Percentiles rank a stretch among this genome's conserved stretches.
phyloP scores from a whole-genome alignment of 139 green algal species.

The Monoraphidium neglectum region DNA sequence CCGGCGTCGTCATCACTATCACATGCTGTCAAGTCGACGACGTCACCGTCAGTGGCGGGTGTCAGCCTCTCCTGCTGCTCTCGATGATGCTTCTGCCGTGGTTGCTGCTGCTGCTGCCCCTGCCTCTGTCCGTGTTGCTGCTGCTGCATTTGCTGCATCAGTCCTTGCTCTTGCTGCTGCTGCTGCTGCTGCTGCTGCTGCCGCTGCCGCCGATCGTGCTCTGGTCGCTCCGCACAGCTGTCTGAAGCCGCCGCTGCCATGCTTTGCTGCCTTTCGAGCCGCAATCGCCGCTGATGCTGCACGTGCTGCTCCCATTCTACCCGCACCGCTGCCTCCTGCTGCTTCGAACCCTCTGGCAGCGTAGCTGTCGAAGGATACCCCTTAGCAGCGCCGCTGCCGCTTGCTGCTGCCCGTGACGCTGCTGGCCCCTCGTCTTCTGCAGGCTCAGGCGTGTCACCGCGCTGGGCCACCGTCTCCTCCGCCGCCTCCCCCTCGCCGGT shows the following conservation, averaged over 20 bases:
- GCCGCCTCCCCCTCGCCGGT: slow-evolving; percentile 1
- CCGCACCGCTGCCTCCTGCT: background rate
- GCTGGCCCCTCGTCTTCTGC: background rate
- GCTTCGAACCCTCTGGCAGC: background rate
- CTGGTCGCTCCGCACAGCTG: background rate
- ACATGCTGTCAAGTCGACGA: slow-evolving; percentile 20
- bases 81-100: background rate
- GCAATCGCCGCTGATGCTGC: background rate
- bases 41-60: background rate
- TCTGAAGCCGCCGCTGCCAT: background rate
- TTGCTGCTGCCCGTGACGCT: no score
- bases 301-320: slow-evolving; percentile 1
- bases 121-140: background rate
- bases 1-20: slow-evolving; percentile 1
- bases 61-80: background rate
- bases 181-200: slow-evolving; percentile 16
- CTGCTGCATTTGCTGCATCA: background rate
- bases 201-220: slow-evolving; percentile 1
- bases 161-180: background rate
- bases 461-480: background rate
- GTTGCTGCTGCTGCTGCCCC: background rate
- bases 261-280: background rate
- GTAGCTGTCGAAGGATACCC: background rate
- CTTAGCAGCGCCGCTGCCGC: background rate
- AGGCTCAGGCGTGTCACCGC: background rate